phyloP scores from a whole-genome alignment of 1,139 yeast genomes.

The Protomyces gravidus region DNA sequence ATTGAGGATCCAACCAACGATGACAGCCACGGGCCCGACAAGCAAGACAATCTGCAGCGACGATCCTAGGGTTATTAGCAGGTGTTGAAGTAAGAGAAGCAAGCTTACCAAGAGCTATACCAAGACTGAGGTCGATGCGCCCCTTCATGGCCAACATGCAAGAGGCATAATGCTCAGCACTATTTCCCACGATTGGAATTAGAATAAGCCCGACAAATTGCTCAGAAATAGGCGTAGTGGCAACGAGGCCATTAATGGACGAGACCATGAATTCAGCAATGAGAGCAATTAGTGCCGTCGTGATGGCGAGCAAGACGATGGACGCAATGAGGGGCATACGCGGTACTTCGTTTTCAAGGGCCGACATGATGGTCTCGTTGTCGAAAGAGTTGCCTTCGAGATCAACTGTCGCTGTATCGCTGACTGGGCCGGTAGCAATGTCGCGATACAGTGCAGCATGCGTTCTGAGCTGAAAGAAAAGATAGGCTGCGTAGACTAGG shows the following conservation, averaged over 20 bases:
- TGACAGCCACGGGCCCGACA: slow-evolving; percentile 85
- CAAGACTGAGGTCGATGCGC: slow-evolving; percentile 95
- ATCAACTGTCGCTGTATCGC: slow-evolving; percentile 42
- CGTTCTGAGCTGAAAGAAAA: slow-evolving; percentile 81
- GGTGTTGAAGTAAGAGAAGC: neutral
- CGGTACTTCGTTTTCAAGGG: slow-evolving; percentile 36
- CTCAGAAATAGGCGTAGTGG: slow-evolving; percentile 77
- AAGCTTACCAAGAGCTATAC: slow-evolving; percentile 70
- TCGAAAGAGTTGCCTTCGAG: slow-evolving; percentile 23
- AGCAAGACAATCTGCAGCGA: slow-evolving; percentile 91
- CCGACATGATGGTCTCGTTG: slow-evolving; percentile 35
- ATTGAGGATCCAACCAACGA: slow-evolving; percentile 83
- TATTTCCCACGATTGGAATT: slow-evolving; percentile 95
- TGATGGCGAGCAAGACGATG: slow-evolving; percentile 45
- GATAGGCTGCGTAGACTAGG: slow-evolving; percentile 69
- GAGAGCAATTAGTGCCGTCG: slow-evolving; percentile 78
- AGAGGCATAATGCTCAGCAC: slow-evolving; percentile 97
- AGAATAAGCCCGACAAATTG: slow-evolving; percentile 91
- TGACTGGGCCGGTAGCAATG: slow-evolving; percentile 9
- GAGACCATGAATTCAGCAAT: slow-evolving; percentile 94
- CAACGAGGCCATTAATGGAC: slow-evolving; percentile 84
- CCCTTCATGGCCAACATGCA: slow-evolving; percentile 90
- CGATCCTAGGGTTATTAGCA: slow-evolving; percentile 53
- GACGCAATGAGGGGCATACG: slow-evolving; percentile 12
- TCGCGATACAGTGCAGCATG: slow-evolving; percentile 53